Percentiles rank a stretch among this genome's conserved stretches.
phyloP scores from a whole-genome alignment of 257 asterid species.

The Plantago elongata region DNA sequence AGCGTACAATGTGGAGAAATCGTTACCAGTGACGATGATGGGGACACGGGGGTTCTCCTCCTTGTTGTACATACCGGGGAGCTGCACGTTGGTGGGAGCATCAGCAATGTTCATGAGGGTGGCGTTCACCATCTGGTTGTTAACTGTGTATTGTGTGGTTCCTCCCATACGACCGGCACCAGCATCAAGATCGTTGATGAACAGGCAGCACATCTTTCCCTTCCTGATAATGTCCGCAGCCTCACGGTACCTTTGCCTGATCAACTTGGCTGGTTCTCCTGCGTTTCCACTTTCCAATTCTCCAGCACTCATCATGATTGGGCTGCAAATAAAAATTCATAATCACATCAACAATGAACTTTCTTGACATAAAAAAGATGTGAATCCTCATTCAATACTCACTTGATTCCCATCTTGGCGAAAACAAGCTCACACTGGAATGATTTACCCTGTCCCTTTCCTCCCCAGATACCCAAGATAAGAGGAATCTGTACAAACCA shows the following conservation, averaged over 20 bases:
- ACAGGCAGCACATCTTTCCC: conserved; percentile 55
- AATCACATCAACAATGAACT: too few species aligned
- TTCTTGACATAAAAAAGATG: neutral
- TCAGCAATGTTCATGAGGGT: conserved; percentile 73
- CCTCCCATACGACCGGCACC: conserved; percentile 67
- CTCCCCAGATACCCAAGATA: conserved; percentile 59
- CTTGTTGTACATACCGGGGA: conserved; percentile 76
- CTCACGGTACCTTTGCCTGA: conserved; percentile 54
- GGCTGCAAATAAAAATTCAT: conserved; percentile 23
- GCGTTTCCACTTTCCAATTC: conserved; percentile 57
- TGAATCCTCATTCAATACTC: neutral
- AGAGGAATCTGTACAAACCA: conserved; percentile 32
- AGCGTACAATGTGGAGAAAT: conserved; percentile 54
- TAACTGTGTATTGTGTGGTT: conserved; percentile 63
- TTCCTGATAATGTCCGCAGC: conserved; percentile 45
- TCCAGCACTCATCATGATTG: conserved; percentile 64
- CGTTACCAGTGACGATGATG: conserved; percentile 55
- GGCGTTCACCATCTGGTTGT: conserved; percentile 72
- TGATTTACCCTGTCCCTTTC: conserved; percentile 60
- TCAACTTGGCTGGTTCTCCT: conserved; percentile 56
- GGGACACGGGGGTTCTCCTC: conserved; percentile 61
- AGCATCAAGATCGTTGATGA: conserved; percentile 66
- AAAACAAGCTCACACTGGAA: conserved; percentile 62
- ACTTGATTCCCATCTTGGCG: conserved; percentile 56
- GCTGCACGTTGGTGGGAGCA: conserved; percentile 57